Evolutionary conservation across 2,329 filamentous ascomycete species (phyloP).

Genomic region (Hymenoscyphus infarciens): DNA sequence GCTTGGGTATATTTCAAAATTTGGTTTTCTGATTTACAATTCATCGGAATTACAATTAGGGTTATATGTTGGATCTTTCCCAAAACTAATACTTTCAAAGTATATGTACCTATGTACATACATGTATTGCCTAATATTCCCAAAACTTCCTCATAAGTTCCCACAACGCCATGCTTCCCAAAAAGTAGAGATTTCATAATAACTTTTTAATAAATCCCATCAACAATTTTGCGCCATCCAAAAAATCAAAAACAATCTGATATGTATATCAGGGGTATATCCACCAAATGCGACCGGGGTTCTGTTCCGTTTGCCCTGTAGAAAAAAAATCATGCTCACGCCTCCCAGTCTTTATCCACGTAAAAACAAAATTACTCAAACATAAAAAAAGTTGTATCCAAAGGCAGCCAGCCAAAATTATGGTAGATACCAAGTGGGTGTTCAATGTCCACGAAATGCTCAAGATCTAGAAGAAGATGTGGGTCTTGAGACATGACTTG

Average conservation of each 20-base stretch:
- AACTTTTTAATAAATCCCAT: background rate
- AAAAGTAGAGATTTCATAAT: background rate
- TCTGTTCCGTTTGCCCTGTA: conserved; percentile 2
- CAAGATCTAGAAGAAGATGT: background rate
- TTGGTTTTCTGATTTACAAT: background rate
- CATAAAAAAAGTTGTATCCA: background rate
- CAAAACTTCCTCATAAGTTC: background rate
- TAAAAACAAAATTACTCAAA: background rate
- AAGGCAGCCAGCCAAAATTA: background rate
- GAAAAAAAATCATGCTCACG: background rate
- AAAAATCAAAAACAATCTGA: background rate
- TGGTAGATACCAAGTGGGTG: background rate
- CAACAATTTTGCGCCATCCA: background rate
- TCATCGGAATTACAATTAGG: background rate
- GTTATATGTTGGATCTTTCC: background rate
- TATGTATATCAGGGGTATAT: background rate
- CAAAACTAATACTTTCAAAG: background rate
- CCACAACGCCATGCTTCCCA: background rate
- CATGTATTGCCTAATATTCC: background rate
- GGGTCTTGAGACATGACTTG: background rate
- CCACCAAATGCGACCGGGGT: background rate
- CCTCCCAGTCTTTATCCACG: background rate
- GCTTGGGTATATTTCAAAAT: background rate
- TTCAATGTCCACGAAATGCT: background rate
- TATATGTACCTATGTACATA: background rate